phyloP scores from a whole-genome alignment of 345 rosid species.

The Citrus maxima region DNA sequence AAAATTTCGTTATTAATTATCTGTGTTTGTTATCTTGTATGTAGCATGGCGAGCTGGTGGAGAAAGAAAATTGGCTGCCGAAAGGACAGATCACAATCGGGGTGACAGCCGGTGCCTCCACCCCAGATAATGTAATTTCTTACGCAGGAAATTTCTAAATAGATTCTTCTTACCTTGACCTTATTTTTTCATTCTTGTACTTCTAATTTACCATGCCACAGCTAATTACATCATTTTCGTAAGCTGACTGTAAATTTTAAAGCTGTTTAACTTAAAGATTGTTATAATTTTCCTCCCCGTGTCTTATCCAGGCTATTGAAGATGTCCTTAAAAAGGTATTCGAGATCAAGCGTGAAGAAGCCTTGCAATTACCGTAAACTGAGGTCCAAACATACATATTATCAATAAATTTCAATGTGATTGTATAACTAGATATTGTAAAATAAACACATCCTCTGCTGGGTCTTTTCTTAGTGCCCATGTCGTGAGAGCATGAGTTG shows the following conservation, averaged over 20 bases:
- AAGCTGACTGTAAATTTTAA: too few relatives aligned
- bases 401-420: background rate
- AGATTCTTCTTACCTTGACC: background rate
- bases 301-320: conserved; percentile 57
- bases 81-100: conserved; percentile 85
- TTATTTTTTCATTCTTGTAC: background rate
- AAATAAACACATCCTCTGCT: background rate
- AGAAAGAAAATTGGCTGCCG: conserved; percentile 88
- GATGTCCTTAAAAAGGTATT: conserved; percentile 74
- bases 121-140: conserved; percentile 80
- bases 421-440: background rate
- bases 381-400: background rate
- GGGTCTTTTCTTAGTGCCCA: too few relatives aligned
- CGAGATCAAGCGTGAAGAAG: conserved; percentile 69
- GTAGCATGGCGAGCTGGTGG: conserved; percentile 91
- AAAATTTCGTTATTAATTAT: background rate
- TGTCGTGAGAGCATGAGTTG: too few relatives aligned
- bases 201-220: too few relatives aligned
- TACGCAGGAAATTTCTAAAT: background rate
- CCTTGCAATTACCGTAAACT: conserved; percentile 50
- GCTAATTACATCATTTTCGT: too few relatives aligned
- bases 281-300: background rate
- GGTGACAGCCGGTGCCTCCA: conserved; percentile 93
- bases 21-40: background rate
- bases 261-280: too few relatives aligned